phyloP scores from a whole-genome alignment of 83 land plant genomes.

The Thuja plicata region DNA sequence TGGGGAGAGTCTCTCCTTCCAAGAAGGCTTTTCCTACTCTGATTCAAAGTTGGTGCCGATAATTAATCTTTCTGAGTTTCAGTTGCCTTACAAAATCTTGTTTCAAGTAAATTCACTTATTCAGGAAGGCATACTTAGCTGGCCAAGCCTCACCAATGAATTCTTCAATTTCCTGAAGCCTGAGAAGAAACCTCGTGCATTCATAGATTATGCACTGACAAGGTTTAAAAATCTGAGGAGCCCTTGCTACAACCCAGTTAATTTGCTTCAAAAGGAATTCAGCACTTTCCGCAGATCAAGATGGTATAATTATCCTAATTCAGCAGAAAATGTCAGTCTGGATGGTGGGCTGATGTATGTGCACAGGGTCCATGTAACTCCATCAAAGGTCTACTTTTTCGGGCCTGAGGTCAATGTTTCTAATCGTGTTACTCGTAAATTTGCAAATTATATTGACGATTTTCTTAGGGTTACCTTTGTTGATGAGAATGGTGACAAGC shows the following conservation, averaged over 20 bases:
- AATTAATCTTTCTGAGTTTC: slow-evolving; percentile 12
- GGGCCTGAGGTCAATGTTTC: slow-evolving; percentile 85
- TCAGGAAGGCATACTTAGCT: slow-evolving; percentile 62
- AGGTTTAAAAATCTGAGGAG: slow-evolving; percentile 32
- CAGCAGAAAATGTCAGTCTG: slow-evolving; percentile 22
- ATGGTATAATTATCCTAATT: neutral
- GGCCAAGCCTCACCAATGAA: slow-evolving; percentile 42
- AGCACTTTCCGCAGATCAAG: neutral
- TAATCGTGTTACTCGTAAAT: slow-evolving; percentile 69
- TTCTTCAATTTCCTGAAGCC: slow-evolving; percentile 52
- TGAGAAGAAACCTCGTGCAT: neutral
- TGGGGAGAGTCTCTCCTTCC: slow-evolving; percentile 2
- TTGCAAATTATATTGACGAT: slow-evolving; percentile 43
- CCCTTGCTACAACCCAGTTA: slow-evolving; percentile 47
- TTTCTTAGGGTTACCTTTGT: slow-evolving; percentile 79
- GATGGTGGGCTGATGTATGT: slow-evolving; percentile 60
- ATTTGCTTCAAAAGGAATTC: slow-evolving; percentile 26
- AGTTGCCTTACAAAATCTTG: slow-evolving; percentile 52
- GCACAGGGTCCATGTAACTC: slow-evolving; percentile 73
- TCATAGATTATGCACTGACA: slow-evolving; percentile 7
- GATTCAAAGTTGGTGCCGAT: slow-evolving; percentile 43
- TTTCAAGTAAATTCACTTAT: slow-evolving; percentile 59
- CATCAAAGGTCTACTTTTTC: slow-evolving; percentile 66
- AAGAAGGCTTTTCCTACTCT: slow-evolving; percentile 23
- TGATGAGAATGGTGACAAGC: slow-evolving; percentile 72